Evolutionary conservation across 1,139 yeast genomes (phyloP), one percentile per base, ranked within the genome.

Genomic region (Lodderomyces jiufengensis): DNA sequence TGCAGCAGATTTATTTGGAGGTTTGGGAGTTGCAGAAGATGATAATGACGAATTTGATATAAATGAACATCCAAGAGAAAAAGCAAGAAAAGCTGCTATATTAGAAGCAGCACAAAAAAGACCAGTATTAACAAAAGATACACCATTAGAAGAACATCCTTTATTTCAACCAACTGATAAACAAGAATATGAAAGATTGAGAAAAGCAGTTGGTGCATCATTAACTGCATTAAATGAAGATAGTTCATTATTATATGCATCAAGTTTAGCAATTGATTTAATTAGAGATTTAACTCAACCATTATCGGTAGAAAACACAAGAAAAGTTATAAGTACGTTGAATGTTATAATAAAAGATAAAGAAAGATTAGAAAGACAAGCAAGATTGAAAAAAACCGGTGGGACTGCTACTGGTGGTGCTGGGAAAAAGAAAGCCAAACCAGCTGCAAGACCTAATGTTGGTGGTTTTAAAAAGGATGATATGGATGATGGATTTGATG

Each of bases 331-430:
- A 33, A 82, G 95, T 29, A 90, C 97, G 1, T 70, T 92, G 54
- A 85, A 80, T 49, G 92, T 90, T 6, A 61, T 83, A 38, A 70
- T 84, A 45, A 88, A 83, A 54, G 95, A 88, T 39, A 92, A 92
- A 67, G 92, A 84, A 61, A 83, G 81, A 58, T 84, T 82, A 41
- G 97, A 90, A 66, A 85, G 97, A 69, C 83, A 74, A 52, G 86
- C 84, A 3, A 76, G 95, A 64, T 67, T 84, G 52, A 76, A 82
- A 52, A 82, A 80, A 57, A 75, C 87, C 32, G 92, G 92, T 44
- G 92, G 92, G 45, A 83, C 92, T 32, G 79, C 92, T 28, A 83
- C 94, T 31, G 95, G 94, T 54, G 95, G 97, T 57, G 92, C 95
- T 23, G 97, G 96, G 55, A 87, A 86, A 74, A 85, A 87, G 79